A percentile compares a stretch with the other conserved stretches of the same genome.
phyloP scores from a whole-genome alignment of 2,329 filamentous ascomycete species.

The Cladosporium sp. region DNA sequence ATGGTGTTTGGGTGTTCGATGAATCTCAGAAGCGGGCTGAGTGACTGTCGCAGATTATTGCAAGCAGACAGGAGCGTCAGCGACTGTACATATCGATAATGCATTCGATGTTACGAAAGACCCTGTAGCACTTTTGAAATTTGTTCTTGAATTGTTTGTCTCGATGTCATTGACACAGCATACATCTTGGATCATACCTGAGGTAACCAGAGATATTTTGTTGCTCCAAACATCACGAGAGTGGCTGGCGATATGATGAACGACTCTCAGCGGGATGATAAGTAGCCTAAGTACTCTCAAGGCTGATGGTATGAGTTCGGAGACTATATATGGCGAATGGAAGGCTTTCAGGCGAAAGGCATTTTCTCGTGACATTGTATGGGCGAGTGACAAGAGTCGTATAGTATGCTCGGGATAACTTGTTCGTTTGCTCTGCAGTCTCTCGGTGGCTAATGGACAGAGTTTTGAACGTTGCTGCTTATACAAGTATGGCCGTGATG shows the following conservation, averaged over 20 bases:
- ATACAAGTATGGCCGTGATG: neutral
- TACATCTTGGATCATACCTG: neutral
- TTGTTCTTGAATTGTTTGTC: neutral
- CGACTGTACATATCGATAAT: neutral
- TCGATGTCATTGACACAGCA: neutral
- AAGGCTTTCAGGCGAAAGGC: neutral
- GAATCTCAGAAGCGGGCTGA: neutral
- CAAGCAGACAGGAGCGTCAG: neutral
- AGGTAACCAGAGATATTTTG: neutral
- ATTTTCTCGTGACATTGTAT: neutral
- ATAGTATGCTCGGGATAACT: neutral
- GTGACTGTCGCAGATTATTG: neutral
- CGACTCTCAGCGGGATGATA: neutral
- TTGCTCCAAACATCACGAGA: neutral
- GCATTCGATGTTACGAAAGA: neutral
- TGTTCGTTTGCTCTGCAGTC: neutral
- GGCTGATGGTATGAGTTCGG: neutral
- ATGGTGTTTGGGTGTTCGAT: neutral
- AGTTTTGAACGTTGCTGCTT: neutral
- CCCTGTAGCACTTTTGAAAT: neutral
- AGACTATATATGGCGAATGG: neutral
- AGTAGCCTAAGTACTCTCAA: neutral
- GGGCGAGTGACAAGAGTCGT: neutral
- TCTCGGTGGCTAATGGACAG: neutral
- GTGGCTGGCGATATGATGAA: neutral